Base-by-base conservation (phyloP, 495 filamentous ascomycete species). In the Penicillium pulvis region DNA sequence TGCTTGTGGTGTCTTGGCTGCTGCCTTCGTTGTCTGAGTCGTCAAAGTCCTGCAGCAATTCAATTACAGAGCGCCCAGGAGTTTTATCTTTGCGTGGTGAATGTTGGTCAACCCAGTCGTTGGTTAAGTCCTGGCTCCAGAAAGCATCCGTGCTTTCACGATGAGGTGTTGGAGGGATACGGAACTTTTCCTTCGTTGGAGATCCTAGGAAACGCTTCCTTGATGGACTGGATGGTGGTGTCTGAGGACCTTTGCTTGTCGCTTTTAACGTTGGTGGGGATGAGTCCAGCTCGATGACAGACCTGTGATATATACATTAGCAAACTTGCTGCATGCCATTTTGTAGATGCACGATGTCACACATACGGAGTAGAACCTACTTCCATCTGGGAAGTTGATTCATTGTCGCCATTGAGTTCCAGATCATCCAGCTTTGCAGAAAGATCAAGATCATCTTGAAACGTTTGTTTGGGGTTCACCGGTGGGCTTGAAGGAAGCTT, bases 91-190 rank as follows among this genome's bases (percentile, higher is more conserved):
- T 91, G 31, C 76, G 74, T 0, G 89, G 86, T 7, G 90, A 90
- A 70, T 92, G 85, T 56, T 88, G 72, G 59, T 95, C 91, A 61
- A 91, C 87, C 92, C 91, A 96, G 55, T 84, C 83, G 71, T 93
- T 90, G 59, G 90, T 85, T 12, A 83, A 72, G 28, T 87, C 87
- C 57, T 87, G 83, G 54, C 79, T 82, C 93, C 93, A 97, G 72
- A 96, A 96, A 12, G 83, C 82, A 63, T 94, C 91, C 26, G 85
- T 80, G 52, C 81, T 88, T 44, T 87, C 86, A 45, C 86, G 83
- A 65, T 90, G 82, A 0, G 83, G 81, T 4, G 80, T 79, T 2
- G 78, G 74, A 33, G 84, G 84, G 31, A 87, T 81, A 1, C 70
- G 61, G 20, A 50, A 47, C 43, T 67, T 76, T n/a, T 69, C 62